Base-by-base conservation (phyloP, 306 rosid genomes). In the Coriaria nepalensis region DNA sequence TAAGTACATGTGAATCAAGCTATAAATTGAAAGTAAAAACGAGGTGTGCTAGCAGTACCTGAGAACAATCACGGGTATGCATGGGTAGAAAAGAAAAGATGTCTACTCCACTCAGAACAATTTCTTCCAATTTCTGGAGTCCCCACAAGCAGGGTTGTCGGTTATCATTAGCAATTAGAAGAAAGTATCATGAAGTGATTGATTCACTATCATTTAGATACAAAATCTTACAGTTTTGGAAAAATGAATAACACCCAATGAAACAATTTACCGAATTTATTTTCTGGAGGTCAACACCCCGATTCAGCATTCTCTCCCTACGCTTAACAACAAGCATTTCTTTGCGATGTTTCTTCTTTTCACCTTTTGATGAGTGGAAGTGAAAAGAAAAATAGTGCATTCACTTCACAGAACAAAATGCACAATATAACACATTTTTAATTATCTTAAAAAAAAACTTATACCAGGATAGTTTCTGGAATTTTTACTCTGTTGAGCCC, bases 21-120 rank as follows among this genome's bases (percentile, higher is more conserved):
- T 11, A 46, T 13, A 13, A 55, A 13, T n/a, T n/a, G n/a, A n/a
- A n/a, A n/a, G n/a, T n/a, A n/a, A n/a, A n/a, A n/a, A n/a, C n/a
- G n/a, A n/a, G n/a, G n/a, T 38, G 9, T 43, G 55, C 36, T 47
- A 20, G 37, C 15, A 40, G 13, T 64, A 90, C 97, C 95, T 79
- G 97, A 45, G 81, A 56, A 68, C 97, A 90, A 69, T 81, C 97
- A 45, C 79, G 74, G 53, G 82, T 61, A 67, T 84, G 94, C 92
- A 81, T 84, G 55, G 97, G 93, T 61, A 74, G 82, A 71, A 90
- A 84, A 61, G 87, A 72, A 71, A 70, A 81, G 45, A 79, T 77
- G 60, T 90, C 95, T 49, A 65, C 75, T 65, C 68, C 67, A 60
- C 65, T 69, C 78, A 56, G 64, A 55, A 84, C 94, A 61, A 90